Conservation (phyloP, 2,329 filamentous ascomycete species). For the Laburnicola sp. region DNA sequence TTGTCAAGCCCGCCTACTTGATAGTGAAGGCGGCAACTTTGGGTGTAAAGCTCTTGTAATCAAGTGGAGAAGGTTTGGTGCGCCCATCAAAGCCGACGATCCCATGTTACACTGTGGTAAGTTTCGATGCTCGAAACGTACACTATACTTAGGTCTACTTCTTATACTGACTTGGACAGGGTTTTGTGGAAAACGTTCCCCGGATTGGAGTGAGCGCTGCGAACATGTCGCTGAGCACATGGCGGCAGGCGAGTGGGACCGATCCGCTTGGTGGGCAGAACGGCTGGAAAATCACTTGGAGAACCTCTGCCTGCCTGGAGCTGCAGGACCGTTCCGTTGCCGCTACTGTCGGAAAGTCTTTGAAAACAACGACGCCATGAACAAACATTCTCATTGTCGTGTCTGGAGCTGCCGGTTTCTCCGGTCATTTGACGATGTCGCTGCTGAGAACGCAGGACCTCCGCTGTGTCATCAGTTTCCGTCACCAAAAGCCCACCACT, state of each 20-base stretch:
- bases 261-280: slow-evolving; percentile 40
- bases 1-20: slow-evolving; percentile 36
- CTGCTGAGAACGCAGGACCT: slow-evolving; percentile 37
- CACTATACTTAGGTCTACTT: no score
- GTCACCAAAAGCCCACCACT: slow-evolving; percentile 41
- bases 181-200: slow-evolving; percentile 39
- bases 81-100: slow-evolving; percentile 40
- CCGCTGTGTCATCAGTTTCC: slow-evolving; percentile 39
- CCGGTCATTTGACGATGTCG: slow-evolving; percentile 38
- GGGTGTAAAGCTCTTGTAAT: slow-evolving; percentile 43
- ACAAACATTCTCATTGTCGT: slow-evolving; percentile 39
- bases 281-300: slow-evolving; percentile 39
- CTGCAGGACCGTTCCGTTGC: slow-evolving; percentile 38
- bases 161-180: no score
- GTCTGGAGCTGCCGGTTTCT: slow-evolving; percentile 44
- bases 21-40: slow-evolving; percentile 35
- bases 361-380: slow-evolving; percentile 34
- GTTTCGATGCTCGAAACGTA: no score
- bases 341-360: slow-evolving; percentile 42
- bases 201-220: slow-evolving; percentile 37
- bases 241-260: slow-evolving; percentile 30
- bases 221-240: slow-evolving; percentile 41
- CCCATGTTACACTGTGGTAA: slow-evolving; percentile 41
- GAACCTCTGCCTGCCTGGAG: slow-evolving; percentile 33
- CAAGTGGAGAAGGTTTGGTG: slow-evolving; percentile 41